phyloP scores from a whole-genome alignment of 1,139 yeast genomes.

The Debaryomyces fabryi region DNA sequence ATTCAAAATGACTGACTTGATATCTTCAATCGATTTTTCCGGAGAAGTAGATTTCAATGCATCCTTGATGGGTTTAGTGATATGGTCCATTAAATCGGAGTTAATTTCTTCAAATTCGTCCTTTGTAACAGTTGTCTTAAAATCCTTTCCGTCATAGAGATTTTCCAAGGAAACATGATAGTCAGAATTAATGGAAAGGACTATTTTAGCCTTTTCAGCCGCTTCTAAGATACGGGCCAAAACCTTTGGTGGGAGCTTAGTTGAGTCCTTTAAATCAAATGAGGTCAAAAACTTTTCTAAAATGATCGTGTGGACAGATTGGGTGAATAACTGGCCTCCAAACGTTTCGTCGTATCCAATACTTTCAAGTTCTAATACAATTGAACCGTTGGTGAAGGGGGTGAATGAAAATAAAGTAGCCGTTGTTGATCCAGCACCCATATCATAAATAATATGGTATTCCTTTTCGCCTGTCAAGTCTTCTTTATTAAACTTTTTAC shows the following conservation, averaged over 20 bases:
- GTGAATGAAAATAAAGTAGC: constrained; percentile 77
- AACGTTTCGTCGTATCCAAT: constrained; percentile 65
- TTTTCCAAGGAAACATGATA: constrained; percentile 74
- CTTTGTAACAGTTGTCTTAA: constrained; percentile 65
- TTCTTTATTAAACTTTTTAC: constrained; percentile 41
- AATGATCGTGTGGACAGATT: constrained; percentile 61
- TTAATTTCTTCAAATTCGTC: constrained; percentile 72
- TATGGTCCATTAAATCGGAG: constrained; percentile 44
- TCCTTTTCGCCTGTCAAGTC: constrained; percentile 45
- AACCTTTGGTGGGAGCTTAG: constrained; percentile 54
- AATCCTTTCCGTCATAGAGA: constrained; percentile 69
- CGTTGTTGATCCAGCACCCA: constrained; percentile 91
- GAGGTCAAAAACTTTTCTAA: constrained; percentile 55
- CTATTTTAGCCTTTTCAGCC: constrained; percentile 84
- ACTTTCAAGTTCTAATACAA: constrained; percentile 65
- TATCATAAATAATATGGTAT: constrained; percentile 77
- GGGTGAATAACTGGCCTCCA: constrained; percentile 79
- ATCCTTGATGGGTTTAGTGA: constrained; percentile 56
- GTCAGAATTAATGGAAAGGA: constrained; percentile 85
- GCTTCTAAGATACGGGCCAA: constrained; percentile 73
- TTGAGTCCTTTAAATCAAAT: constrained; percentile 36
- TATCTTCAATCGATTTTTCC: constrained; percentile 33
- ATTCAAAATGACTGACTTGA: constrained; percentile 73
- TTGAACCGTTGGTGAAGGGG: constrained; percentile 44
- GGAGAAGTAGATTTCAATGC: constrained; percentile 45